phyloP scores from a whole-genome alignment of 768 basidiomycete species.

The Russula griseocarnosa region DNA sequence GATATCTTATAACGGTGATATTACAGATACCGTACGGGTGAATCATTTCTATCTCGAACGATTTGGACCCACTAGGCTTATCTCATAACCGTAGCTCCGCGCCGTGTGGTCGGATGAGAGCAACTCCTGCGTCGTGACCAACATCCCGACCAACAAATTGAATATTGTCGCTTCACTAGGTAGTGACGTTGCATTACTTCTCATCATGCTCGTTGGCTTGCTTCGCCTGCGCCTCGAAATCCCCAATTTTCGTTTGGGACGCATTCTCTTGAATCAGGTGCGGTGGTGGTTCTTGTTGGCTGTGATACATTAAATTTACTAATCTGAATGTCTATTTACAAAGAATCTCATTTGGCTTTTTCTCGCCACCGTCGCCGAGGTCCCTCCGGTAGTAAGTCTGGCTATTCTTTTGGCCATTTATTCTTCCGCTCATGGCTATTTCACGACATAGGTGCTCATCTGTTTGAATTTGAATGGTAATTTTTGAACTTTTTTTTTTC shows the following conservation, averaged over 20 bases:
- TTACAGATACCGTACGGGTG: neutral
- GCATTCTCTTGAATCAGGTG: no score
- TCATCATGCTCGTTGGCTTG: conserved; percentile 2
- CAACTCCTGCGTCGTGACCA: neutral
- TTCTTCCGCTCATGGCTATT: neutral
- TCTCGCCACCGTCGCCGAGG: no score
- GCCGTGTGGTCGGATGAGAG: neutral
- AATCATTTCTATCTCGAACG: no score
- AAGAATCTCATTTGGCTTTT: no score
- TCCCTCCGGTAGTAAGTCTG: no score
- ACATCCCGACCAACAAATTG: neutral
- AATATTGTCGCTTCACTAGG: neutral
- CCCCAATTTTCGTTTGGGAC: neutral
- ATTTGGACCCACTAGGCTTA: neutral
- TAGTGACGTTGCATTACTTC: neutral
- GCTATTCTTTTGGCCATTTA: no score
- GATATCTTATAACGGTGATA: no score
- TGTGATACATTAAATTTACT: no score
- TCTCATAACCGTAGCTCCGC: neutral
- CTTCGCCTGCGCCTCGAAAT: neutral
- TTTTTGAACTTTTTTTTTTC: neutral
- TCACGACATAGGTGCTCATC: conserved; percentile 7
- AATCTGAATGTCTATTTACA: no score
- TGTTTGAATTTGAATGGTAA: conserved; percentile 11
- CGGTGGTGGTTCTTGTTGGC: no score